Percentiles rank a stretch among this genome's conserved stretches.
phyloP scores from a whole-genome alignment of 2,329 filamentous ascomycete species.

The Colletotrichum musae region DNA sequence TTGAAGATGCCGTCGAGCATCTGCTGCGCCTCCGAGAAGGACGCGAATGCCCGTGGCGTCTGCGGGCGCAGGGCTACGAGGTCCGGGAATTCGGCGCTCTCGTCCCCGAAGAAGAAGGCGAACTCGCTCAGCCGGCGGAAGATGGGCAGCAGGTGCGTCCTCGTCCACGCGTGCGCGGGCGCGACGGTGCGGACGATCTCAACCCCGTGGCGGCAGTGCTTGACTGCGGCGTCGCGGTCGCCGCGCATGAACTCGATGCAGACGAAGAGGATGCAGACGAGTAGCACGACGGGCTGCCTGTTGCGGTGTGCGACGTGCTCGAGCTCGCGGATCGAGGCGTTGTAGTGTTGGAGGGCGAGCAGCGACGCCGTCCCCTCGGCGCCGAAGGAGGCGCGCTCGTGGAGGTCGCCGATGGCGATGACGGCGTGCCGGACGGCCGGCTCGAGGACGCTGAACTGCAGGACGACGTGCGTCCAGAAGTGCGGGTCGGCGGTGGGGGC shows the following conservation, averaged over 20 bases:
- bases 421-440: slow-evolving; percentile 14
- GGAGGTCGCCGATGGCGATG: slow-evolving; percentile 10
- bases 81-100: neutral
- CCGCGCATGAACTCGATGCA: slow-evolving; percentile 23
- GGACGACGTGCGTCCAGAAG: slow-evolving; percentile 20
- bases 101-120: slow-evolving; percentile 11
- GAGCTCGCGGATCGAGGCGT: slow-evolving; percentile 35
- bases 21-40: neutral
- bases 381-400: neutral
- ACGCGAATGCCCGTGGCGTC: neutral
- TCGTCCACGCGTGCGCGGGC: neutral
- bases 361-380: neutral
- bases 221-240: neutral
- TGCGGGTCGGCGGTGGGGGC: slow-evolving; percentile 1
- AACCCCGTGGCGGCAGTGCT: slow-evolving; percentile 15
- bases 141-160: slow-evolving; percentile 6
- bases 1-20: slow-evolving; percentile 11
- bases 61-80: neutral
- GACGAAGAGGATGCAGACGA: slow-evolving; percentile 43
- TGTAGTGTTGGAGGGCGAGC: slow-evolving; percentile 34
- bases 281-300: slow-evolving; percentile 26
- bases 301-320: slow-evolving; percentile 13
- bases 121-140: slow-evolving; percentile 14
- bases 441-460: slow-evolving; percentile 3
- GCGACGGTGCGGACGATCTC: neutral